Percentiles rank a stretch among this genome's conserved stretches.
Conservation (phyloP, 495 filamentous ascomycete genomes). For the Hypomontagnella monticulosa region DNA sequence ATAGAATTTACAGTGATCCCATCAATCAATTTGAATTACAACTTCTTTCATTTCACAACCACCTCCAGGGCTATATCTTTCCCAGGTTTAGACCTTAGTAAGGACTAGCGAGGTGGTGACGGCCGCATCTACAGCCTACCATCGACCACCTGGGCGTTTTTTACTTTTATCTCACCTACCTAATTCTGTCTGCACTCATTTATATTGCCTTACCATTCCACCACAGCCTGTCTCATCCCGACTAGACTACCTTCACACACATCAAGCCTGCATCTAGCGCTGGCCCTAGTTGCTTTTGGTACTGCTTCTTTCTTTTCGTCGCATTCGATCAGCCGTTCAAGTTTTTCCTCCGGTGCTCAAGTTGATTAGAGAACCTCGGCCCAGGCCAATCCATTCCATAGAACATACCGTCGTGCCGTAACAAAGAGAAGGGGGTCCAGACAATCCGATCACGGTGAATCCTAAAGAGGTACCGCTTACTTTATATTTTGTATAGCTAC, state of each 20-base stretch:
- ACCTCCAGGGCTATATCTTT: too few species aligned
- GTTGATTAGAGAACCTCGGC: conserved; percentile 20
- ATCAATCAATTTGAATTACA: conserved; percentile 21
- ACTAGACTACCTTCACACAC: not conserved
- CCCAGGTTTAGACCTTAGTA: conserved; percentile 34
- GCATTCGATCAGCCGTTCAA: not conserved
- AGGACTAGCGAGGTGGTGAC: conserved; percentile 26
- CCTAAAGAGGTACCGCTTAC: conserved; percentile 27
- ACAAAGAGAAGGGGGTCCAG: conserved; percentile 8
- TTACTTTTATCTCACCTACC: conserved; percentile 13
- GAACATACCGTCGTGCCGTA: not conserved
- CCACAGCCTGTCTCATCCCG: conserved; percentile 13
- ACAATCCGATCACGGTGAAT: conserved; percentile 13
- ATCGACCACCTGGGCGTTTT: conserved; percentile 17
- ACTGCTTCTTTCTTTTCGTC: conserved; percentile 3
- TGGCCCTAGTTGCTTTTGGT: conserved; percentile 21
- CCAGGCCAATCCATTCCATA: conserved; percentile 14
- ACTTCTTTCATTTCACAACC: conserved; percentile 21
- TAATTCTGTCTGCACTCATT: conserved; percentile 22
- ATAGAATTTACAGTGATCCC: conserved; percentile 1
- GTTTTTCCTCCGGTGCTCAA: not conserved
- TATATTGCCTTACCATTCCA: conserved; percentile 21
- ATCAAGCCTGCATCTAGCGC: conserved; percentile 26
- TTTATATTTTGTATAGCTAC: conserved; percentile 27
- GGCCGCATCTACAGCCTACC: conserved; percentile 23